Conservation (phyloP, 2,329 filamentous ascomycete species). For the Diaporthe citriasiana region DNA sequence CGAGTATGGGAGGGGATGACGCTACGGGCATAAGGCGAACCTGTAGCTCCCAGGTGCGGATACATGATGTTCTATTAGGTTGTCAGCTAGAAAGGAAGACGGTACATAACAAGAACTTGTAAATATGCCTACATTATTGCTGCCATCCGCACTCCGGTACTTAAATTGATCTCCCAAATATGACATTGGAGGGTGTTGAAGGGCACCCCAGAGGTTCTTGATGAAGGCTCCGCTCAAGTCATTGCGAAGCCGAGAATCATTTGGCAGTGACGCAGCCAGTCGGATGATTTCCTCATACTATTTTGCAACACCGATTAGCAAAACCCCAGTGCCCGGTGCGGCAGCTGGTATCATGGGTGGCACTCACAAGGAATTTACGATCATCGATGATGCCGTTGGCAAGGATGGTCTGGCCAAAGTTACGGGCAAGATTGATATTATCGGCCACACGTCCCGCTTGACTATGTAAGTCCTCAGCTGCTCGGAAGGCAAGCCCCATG, state of each 20-base stretch:
- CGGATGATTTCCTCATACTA: slow-evolving; percentile 17
- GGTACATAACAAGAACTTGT: too few relatives aligned
- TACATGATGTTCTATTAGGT: background rate
- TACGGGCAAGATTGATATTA: slow-evolving; percentile 12
- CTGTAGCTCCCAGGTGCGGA: background rate
- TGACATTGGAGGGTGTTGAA: slow-evolving; percentile 9
- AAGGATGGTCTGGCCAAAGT: slow-evolving; percentile 8
- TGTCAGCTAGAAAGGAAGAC: background rate
- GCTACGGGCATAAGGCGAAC: background rate
- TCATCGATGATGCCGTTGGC: slow-evolving; percentile 1
- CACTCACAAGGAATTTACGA: slow-evolving; percentile 12
- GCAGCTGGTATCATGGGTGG: background rate
- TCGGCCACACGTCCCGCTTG: background rate
- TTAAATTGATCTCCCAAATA: slow-evolving; percentile 3
- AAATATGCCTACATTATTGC: background rate
- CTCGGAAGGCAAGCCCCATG: background rate
- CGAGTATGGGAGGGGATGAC: background rate
- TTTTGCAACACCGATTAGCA: background rate
- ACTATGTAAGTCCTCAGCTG: slow-evolving; percentile 7
- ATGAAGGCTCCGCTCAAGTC: slow-evolving; percentile 18
- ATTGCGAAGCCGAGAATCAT: slow-evolving; percentile 17
- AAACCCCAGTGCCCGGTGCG: too few relatives aligned
- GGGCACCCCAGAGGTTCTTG: slow-evolving; percentile 1
- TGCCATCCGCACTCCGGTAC: slow-evolving; percentile 9
- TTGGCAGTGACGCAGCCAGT: background rate